Percentiles rank a stretch among this genome's conserved stretches.
phyloP scores from a whole-genome alignment of 257 asterid genomes.

The Henckelia pumila region DNA sequence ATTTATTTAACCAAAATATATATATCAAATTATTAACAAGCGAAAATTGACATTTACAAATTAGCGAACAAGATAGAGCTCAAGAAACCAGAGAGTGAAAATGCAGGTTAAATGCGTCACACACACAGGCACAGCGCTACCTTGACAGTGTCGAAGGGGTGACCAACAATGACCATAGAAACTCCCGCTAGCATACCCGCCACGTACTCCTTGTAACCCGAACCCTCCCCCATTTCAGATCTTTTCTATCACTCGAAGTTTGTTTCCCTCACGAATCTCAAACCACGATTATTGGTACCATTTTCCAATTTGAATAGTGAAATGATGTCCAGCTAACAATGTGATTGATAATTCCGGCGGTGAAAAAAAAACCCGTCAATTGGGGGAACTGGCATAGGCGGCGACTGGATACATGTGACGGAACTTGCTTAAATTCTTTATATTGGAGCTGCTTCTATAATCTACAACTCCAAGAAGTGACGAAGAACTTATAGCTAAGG shows the following conservation, averaged over 20 bases:
- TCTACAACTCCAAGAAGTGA: no score
- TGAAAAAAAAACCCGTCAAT: no score
- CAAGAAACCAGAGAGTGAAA: constrained; percentile 5
- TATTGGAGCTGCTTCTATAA: no score
- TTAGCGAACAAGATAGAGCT: background rate
- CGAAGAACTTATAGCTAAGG: background rate
- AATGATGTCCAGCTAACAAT: background rate
- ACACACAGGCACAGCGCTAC: constrained; percentile 27
- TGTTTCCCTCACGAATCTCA: constrained; percentile 24
- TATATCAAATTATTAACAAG: constrained; percentile 1
- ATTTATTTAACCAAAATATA: background rate
- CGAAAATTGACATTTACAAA: background rate
- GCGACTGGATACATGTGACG: no score
- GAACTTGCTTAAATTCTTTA: no score
- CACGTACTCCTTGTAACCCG: constrained; percentile 69
- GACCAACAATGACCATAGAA: constrained; percentile 80
- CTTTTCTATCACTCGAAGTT: constrained; percentile 24
- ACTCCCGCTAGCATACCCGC: constrained; percentile 93
- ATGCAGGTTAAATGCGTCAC: background rate
- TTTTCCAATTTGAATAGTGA: background rate
- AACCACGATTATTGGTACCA: constrained; percentile 16
- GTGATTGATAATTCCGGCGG: background rate
- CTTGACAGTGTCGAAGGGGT: constrained; percentile 96
- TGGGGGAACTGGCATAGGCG: no score
- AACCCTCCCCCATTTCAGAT: constrained; percentile 42